These are phyloP conservation scores for Naganishia kalamii DNA, from an alignment of 768 basidiomycete species.

Conservation along the genomic window DNA sequence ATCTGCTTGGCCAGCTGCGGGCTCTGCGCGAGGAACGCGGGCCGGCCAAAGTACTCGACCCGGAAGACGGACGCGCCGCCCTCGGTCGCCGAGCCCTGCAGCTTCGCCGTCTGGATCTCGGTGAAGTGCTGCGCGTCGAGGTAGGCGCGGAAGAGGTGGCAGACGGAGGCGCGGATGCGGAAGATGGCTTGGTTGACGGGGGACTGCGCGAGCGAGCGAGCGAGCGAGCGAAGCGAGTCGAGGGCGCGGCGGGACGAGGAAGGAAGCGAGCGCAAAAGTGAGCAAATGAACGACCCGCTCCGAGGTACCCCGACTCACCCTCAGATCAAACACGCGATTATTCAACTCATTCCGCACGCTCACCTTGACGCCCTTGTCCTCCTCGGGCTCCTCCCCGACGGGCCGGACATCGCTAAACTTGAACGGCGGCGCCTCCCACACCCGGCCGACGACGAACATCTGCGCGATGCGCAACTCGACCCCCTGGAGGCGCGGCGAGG, in stretches of 20 bases:
- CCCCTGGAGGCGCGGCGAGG: slow-evolving; percentile 59
- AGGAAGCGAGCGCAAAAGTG: slow-evolving; percentile 75
- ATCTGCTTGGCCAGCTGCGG: slow-evolving; percentile 97
- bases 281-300: slow-evolving; percentile 58
- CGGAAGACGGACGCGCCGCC: slow-evolving; percentile 93
- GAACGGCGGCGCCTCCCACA: slow-evolving; percentile 14
- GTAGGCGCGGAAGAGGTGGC: slow-evolving; percentile 73
- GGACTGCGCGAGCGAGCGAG: slow-evolving; percentile 63
- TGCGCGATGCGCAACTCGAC: slow-evolving; percentile 74
- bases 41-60: slow-evolving; percentile 93
- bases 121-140: slow-evolving; percentile 66
- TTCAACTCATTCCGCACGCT: slow-evolving; percentile 21
- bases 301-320: too few relatives aligned
- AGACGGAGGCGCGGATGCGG: slow-evolving; percentile 73
- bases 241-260: too few relatives aligned
- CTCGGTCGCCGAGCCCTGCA: slow-evolving; percentile 91
- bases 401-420: slow-evolving; percentile 13
- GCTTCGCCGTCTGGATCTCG: slow-evolving; percentile 93
- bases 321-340: slow-evolving; percentile 20
- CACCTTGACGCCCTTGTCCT: neutral
- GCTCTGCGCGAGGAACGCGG: slow-evolving; percentile 85
- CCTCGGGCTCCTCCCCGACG: slow-evolving; percentile 54
- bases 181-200: slow-evolving; percentile 91
- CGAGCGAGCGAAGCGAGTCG: too few relatives aligned
- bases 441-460: slow-evolving; percentile 49